These are phyloP conservation scores for Ilyonectria robusta DNA, from an alignment of 2,329 filamentous ascomycete species.

Conservation along the genomic window DNA sequence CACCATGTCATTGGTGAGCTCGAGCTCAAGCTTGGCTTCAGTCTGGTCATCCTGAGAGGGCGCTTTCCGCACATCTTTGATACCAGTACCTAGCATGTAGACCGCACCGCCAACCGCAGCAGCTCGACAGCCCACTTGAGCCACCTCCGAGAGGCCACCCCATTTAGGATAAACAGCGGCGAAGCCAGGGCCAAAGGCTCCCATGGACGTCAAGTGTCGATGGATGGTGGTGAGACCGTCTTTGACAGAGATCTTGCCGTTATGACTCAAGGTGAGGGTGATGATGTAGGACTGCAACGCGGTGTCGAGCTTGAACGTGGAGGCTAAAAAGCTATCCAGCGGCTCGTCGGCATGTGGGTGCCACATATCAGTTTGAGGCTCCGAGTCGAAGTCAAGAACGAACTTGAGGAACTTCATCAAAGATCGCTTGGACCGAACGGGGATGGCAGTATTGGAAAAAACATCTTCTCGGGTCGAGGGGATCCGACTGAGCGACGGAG, in stretches of 20 bases:
- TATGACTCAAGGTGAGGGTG: constrained; percentile 81
- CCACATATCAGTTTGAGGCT: constrained; percentile 70
- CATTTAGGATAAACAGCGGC: constrained; percentile 93
- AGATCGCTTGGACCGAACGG: constrained; percentile 84
- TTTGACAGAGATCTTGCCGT: constrained; percentile 71
- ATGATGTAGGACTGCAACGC: constrained; percentile 74
- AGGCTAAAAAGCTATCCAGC: constrained; percentile 72
- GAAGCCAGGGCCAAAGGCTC: constrained; percentile 89
- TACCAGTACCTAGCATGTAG: constrained; percentile 85
- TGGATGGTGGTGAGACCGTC: constrained; percentile 81
- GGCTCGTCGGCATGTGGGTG: constrained; percentile 66
- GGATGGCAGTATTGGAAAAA: constrained; percentile 82
- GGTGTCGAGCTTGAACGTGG: constrained; percentile 77
- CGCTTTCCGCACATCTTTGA: constrained; percentile 57
- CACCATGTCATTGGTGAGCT: constrained; percentile 69
- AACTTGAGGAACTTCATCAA: constrained; percentile 97
- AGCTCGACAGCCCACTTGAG: constrained; percentile 92
- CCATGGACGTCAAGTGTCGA: constrained; percentile 87
- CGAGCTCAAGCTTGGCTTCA: constrained; percentile 58
- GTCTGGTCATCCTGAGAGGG: constrained; percentile 35
- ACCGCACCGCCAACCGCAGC: constrained; percentile 91
- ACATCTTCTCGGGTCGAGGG: constrained; percentile 94
- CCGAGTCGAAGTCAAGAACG: constrained; percentile 79
- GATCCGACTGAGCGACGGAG: constrained; percentile 73
- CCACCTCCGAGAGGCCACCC: constrained; percentile 89